These are phyloP conservation scores for Podospora fimiseda DNA, from an alignment of 495 filamentous ascomycete genomes.

Conservation along the genomic window DNA sequence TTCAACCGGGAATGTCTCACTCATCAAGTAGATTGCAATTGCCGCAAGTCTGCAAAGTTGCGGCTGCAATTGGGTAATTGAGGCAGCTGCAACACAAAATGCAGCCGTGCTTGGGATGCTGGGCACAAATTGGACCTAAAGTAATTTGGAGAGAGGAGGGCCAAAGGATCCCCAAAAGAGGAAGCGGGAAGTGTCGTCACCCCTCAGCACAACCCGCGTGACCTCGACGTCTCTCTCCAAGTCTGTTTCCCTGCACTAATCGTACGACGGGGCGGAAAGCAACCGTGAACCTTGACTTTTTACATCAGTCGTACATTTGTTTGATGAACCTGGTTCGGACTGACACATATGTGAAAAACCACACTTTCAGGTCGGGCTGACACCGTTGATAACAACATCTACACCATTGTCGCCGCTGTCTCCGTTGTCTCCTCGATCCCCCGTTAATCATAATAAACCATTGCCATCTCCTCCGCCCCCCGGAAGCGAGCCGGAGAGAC, in stretches of 20 bases:
- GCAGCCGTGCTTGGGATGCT: too few relatives aligned
- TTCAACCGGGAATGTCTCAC: neutral
- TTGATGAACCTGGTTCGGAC: too few relatives aligned
- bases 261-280: slow-evolving; percentile 17
- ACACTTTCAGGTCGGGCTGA: neutral
- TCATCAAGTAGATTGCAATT: neutral
- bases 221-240: slow-evolving; percentile 15
- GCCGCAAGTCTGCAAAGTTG: neutral
- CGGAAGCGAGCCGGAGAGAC: slow-evolving; percentile 37
- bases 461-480: slow-evolving; percentile 46
- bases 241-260: slow-evolving; percentile 14
- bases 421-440: slow-evolving; percentile 26
- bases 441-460: slow-evolving; percentile 45
- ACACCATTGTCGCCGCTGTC: slow-evolving; percentile 24
- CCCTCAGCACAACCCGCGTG: slow-evolving; percentile 17
- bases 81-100: neutral
- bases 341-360: too few relatives aligned
- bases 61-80: neutral
- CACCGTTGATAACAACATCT: neutral
- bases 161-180: neutral
- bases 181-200: slow-evolving; percentile 19
- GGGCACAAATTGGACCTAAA: too few relatives aligned
- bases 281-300: slow-evolving; percentile 12
- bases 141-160: neutral
- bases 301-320: neutral